A percentile compares a stretch with the other conserved stretches of the same genome.
phyloP scores from a whole-genome alignment of 2,329 filamentous ascomycete species.

The Fusarium compactum region DNA sequence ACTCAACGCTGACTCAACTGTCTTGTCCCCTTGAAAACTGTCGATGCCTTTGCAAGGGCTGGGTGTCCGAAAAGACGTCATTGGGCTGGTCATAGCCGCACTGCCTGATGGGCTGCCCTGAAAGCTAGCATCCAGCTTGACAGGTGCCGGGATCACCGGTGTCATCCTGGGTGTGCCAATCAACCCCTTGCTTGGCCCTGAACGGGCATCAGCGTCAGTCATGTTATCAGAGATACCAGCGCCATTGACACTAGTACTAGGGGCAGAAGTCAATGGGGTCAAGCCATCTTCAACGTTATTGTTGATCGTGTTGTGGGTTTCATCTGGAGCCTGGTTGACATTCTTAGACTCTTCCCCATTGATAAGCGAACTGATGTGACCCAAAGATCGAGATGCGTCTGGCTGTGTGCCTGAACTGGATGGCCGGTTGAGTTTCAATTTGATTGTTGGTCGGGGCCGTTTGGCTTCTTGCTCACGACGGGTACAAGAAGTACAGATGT shows the following conservation, averaged over 20 bases:
- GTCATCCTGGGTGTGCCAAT: slow-evolving; percentile 25
- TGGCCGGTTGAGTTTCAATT: slow-evolving; percentile 61
- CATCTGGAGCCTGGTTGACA: slow-evolving; percentile 1
- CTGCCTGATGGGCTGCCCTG: slow-evolving; percentile 25
- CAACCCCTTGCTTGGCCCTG: slow-evolving; percentile 18
- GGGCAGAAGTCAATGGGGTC: slow-evolving; percentile 22
- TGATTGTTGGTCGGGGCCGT: slow-evolving; percentile 63
- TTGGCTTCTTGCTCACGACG: slow-evolving; percentile 75
- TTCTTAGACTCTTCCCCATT: neutral
- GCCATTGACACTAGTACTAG: slow-evolving; percentile 30
- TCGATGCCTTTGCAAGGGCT: slow-evolving; percentile 44
- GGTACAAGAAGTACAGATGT: slow-evolving; percentile 84
- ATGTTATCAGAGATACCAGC: slow-evolving; percentile 9
- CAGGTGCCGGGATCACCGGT: slow-evolving; percentile 41
- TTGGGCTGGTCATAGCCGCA: slow-evolving; percentile 31
- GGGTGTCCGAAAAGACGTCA: slow-evolving; percentile 38
- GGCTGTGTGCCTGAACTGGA: slow-evolving; percentile 17
- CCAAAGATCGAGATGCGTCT: slow-evolving; percentile 19
- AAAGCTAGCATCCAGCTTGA: slow-evolving; percentile 39
- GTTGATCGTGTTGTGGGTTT: slow-evolving; percentile 13
- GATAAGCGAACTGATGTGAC: slow-evolving; percentile 4
- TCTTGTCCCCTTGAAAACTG: slow-evolving; percentile 40
- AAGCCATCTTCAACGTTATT: slow-evolving; percentile 26
- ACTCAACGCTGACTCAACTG: slow-evolving; percentile 44
- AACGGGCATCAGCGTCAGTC: slow-evolving; percentile 3